Evolutionary conservation across 805 yeast species (phyloP).

Genomic region (Hanseniaspora hatyaiensis): DNA sequence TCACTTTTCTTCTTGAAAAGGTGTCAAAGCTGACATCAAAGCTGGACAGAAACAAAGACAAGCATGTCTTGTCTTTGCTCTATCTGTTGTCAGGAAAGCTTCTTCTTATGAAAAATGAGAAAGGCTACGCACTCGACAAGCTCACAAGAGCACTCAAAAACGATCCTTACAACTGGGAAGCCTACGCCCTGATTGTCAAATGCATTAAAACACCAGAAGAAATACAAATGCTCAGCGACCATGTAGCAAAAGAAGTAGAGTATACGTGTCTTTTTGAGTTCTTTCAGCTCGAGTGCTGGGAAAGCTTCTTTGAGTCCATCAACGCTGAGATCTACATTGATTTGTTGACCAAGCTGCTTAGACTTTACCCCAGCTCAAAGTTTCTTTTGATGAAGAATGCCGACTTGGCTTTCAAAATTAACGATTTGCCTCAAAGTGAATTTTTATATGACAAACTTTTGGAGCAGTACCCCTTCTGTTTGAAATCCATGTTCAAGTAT

Average conservation of each 20-base stretch:
- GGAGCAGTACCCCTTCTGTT: slow-evolving; percentile 63
- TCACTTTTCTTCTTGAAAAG: slow-evolving; percentile 34
- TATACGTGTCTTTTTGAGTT: slow-evolving; percentile 36
- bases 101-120: slow-evolving; percentile 46
- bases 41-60: slow-evolving; percentile 2
- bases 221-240: slow-evolving; percentile 35
- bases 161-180: slow-evolving; percentile 86
- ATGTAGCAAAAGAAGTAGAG: slow-evolving; percentile 27
- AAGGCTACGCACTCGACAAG: slow-evolving; percentile 46
- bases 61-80: slow-evolving; percentile 38
- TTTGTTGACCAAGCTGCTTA: slow-evolving; percentile 39
- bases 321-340: slow-evolving; percentile 38
- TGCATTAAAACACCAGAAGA: slow-evolving; percentile 54
- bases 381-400: slow-evolving; percentile 76
- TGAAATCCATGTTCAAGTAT: slow-evolving; percentile 85
- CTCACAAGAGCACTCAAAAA: slow-evolving; percentile 49
- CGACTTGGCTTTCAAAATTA: slow-evolving; percentile 64
- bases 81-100: slow-evolving; percentile 63
- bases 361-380: slow-evolving; percentile 58
- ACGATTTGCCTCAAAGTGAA: slow-evolving; percentile 76
- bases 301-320: slow-evolving; percentile 62
- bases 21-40: slow-evolving; percentile 24
- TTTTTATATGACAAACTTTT: slow-evolving; percentile 63
- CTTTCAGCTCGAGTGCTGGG: slow-evolving; percentile 56
- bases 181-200: slow-evolving; percentile 71